These are phyloP conservation scores for Circinella umbellata DNA, from an alignment of 371 early-diverging fungal species.

Conservation along the genomic window DNA sequence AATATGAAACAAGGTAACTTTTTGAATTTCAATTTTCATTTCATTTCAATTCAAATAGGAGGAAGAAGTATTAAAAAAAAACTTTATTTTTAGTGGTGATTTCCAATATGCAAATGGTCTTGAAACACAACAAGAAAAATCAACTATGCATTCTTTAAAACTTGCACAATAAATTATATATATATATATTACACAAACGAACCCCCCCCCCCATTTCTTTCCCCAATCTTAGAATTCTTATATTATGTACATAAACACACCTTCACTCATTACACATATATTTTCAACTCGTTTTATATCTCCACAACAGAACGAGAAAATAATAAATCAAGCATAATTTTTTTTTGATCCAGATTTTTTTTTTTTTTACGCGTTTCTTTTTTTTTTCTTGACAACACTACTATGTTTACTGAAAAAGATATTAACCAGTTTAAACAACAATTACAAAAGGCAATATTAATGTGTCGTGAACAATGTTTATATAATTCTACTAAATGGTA, in stretches of 20 bases:
- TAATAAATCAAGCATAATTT: background rate
- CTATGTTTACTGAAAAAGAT: slow-evolving; percentile 1
- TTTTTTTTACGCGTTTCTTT: background rate
- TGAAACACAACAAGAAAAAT: slow-evolving; percentile 29
- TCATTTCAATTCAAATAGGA: no score
- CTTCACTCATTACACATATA: background rate
- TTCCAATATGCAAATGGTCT: slow-evolving; percentile 76
- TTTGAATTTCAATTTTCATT: no score
- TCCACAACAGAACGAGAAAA: no score
- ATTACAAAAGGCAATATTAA: slow-evolving; percentile 56
- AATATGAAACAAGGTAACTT: slow-evolving; percentile 79
- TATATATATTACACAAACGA: background rate
- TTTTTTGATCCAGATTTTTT: background rate
- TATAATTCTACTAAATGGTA: slow-evolving; percentile 76
- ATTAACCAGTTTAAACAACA: slow-evolving; percentile 30
- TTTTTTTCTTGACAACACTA: background rate
- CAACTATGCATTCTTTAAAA: slow-evolving; percentile 49
- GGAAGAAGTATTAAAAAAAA: no score
- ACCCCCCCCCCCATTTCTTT: background rate
- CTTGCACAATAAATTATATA: slow-evolving; percentile 24
- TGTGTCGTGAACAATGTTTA: slow-evolving; percentile 74
- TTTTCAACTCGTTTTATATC: no score
- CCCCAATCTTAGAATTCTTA: background rate
- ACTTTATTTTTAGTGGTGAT: slow-evolving; percentile 46
- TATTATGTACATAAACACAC: slow-evolving; percentile 1